These are phyloP conservation scores for Thraustochytrium striatum DNA, from an alignment of 352 stramenopile species.

Conservation along the genomic window DNA sequence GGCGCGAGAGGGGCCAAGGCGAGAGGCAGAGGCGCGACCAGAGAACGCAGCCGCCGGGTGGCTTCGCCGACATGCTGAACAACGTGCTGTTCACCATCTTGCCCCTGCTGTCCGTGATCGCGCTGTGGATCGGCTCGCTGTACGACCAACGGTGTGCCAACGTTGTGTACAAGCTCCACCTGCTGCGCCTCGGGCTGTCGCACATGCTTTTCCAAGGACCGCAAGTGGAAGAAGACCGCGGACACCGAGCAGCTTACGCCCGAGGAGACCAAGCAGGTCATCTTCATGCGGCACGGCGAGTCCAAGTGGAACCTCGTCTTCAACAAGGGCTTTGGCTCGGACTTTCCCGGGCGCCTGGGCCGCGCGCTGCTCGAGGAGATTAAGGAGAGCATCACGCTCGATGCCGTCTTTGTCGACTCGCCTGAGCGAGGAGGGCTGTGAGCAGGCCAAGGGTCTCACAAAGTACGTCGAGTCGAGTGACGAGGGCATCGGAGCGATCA, in stretches of 20 bases:
- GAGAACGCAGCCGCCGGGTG: too few relatives aligned
- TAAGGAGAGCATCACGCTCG: slow-evolving; percentile 62
- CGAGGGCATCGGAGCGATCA: slow-evolving; percentile 36
- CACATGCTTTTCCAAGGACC: slow-evolving; percentile 49
- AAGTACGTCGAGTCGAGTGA: slow-evolving; percentile 57
- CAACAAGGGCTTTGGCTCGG: slow-evolving; percentile 66
- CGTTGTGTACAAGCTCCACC: slow-evolving; percentile 47
- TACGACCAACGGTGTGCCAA: slow-evolving; percentile 47
- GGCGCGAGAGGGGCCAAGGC: too few relatives aligned
- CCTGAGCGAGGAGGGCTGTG: slow-evolving; percentile 64
- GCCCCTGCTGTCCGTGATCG: slow-evolving; percentile 38
- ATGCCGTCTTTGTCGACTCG: slow-evolving; percentile 77
- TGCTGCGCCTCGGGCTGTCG: slow-evolving; percentile 22
- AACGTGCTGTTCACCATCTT: slow-evolving; percentile 39
- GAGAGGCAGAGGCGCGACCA: too few relatives aligned
- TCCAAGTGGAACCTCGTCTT: slow-evolving; percentile 80
- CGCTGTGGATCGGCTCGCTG: slow-evolving; percentile 44
- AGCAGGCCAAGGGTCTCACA: slow-evolving; percentile 64
- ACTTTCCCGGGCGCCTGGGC: slow-evolving; percentile 59
- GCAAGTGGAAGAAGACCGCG: background rate
- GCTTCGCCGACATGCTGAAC: background rate
- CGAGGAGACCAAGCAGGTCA: slow-evolving; percentile 60
- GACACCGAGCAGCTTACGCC: background rate
- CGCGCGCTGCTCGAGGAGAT: slow-evolving; percentile 65
- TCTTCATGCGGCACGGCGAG: slow-evolving; percentile 77